phyloP scores from a whole-genome alignment of 192 early-diverging fungal genomes.

The Powellomyces hirtus region DNA sequence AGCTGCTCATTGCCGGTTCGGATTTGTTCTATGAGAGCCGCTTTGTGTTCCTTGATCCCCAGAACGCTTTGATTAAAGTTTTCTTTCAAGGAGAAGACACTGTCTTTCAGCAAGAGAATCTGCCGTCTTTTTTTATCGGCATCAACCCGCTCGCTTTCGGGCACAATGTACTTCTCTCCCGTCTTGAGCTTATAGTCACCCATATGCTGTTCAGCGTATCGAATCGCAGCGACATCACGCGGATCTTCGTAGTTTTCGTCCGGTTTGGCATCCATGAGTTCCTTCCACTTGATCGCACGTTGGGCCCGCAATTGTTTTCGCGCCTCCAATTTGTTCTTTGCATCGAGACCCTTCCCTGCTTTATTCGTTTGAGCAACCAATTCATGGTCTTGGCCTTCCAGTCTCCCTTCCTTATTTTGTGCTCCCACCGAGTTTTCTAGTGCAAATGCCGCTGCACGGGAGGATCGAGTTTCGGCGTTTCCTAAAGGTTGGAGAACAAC shows the following conservation, averaged over 20 bases:
- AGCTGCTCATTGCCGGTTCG: slow-evolving; percentile 32
- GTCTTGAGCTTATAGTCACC: slow-evolving; percentile 68
- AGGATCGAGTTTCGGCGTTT: slow-evolving; percentile 8
- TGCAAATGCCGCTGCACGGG: not conserved
- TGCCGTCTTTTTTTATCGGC: slow-evolving; percentile 63
- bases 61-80: slow-evolving; percentile 52
- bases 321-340: slow-evolving; percentile 54
- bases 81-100: slow-evolving; percentile 55
- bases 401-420: not conserved
- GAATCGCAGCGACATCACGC: slow-evolving; percentile 55
- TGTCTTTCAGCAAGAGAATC: slow-evolving; percentile 54
- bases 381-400: not conserved
- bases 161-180: slow-evolving; percentile 66
- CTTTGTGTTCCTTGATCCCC: slow-evolving; percentile 37
- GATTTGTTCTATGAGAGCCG: slow-evolving; percentile 31
- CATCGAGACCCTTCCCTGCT: slow-evolving; percentile 21
- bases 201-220: slow-evolving; percentile 58
- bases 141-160: slow-evolving; percentile 62
- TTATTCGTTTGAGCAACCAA: not conserved
- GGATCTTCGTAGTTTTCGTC: slow-evolving; percentile 62
- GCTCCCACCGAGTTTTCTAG: not conserved
- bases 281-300: slow-evolving; percentile 49
- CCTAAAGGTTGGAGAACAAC: slow-evolving; percentile 27
- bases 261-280: slow-evolving; percentile 58
- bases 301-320: slow-evolving; percentile 54